A percentile compares a stretch with the other conserved stretches of the same genome.
phyloP scores from a whole-genome alignment of 371 early-diverging fungal genomes.

The Zychaea mexicana region DNA sequence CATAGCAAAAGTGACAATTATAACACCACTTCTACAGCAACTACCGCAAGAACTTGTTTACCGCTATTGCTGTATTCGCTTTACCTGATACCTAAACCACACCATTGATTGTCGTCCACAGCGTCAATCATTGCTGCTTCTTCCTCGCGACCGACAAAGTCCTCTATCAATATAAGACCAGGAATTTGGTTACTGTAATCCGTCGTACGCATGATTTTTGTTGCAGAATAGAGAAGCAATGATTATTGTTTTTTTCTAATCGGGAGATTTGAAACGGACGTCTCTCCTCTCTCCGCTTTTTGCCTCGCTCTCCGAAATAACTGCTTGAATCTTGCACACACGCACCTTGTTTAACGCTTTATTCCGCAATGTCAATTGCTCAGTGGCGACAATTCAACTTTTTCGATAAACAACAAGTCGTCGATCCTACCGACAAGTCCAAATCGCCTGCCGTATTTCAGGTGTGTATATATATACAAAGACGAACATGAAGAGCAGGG shows the following conservation, averaged over 20 bases:
- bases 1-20: neutral
- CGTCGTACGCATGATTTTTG: conserved; percentile 17
- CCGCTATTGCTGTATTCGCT: too few species aligned
- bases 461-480: conserved; percentile 35
- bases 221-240: conserved; percentile 1
- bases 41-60: neutral
- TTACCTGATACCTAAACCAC: conserved; percentile 50
- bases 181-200: conserved; percentile 26
- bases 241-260: too few species aligned
- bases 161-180: conserved; percentile 33
- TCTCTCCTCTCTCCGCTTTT: neutral
- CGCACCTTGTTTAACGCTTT: neutral
- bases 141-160: conserved; percentile 39
- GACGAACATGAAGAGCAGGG: neutral
- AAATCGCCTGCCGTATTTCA: conserved; percentile 69
- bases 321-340: too few species aligned
- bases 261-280: neutral
- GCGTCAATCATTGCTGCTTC: conserved; percentile 23
- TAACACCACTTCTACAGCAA: neutral
- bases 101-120: conserved; percentile 34
- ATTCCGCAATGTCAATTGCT: conserved; percentile 44
- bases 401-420: conserved; percentile 73
- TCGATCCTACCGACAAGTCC: conserved; percentile 56
- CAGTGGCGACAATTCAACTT: conserved; percentile 82
- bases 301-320: neutral